phyloP scores from a whole-genome alignment of 2,329 filamentous ascomycete species.

The Pleomassaria siparia region DNA sequence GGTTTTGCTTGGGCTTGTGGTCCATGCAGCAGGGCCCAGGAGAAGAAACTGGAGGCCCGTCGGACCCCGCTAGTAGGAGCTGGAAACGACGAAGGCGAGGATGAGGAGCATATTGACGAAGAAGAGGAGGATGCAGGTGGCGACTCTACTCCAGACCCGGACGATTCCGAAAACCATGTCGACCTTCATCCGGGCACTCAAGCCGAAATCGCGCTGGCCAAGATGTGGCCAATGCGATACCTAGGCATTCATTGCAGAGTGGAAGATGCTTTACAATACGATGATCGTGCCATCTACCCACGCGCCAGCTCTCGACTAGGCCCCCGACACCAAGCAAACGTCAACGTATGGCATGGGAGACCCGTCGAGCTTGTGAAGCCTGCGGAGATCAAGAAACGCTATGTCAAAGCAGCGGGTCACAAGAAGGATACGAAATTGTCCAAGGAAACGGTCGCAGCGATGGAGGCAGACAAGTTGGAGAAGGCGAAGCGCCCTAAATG shows the following conservation, averaged over 20 bases:
- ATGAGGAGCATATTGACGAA: constrained; percentile 65
- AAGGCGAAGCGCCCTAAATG: constrained; percentile 85
- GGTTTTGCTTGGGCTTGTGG: constrained; percentile 98
- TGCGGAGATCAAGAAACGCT: constrained; percentile 78
- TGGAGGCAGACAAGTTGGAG: constrained; percentile 79
- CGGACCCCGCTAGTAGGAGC: constrained; percentile 74
- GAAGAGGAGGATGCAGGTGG: constrained; percentile 68
- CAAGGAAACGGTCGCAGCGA: constrained; percentile 76
- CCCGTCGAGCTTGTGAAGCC: constrained; percentile 91
- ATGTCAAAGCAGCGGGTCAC: constrained; percentile 60
- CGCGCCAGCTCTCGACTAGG: constrained; percentile 91
- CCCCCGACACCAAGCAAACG: constrained; percentile 85
- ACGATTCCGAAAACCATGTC: constrained; percentile 52
- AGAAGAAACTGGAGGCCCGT: constrained; percentile 85
- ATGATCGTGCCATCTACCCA: constrained; percentile 90
- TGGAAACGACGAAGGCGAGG: constrained; percentile 57
- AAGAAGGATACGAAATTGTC: constrained; percentile 77
- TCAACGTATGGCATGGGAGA: constrained; percentile 80
- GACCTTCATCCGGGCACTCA: constrained; percentile 68
- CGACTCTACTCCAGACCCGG: constrained; percentile 59
- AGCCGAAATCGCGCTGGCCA: constrained; percentile 89
- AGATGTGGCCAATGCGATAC: constrained; percentile 95
- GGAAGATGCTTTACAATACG: constrained; percentile 93
- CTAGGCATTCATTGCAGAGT: constrained; percentile 93
- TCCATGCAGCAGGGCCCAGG: constrained; percentile 92